Conservation (phyloP, 2,329 filamentous ascomycete genomes). For the Penicillium sp. region DNA sequence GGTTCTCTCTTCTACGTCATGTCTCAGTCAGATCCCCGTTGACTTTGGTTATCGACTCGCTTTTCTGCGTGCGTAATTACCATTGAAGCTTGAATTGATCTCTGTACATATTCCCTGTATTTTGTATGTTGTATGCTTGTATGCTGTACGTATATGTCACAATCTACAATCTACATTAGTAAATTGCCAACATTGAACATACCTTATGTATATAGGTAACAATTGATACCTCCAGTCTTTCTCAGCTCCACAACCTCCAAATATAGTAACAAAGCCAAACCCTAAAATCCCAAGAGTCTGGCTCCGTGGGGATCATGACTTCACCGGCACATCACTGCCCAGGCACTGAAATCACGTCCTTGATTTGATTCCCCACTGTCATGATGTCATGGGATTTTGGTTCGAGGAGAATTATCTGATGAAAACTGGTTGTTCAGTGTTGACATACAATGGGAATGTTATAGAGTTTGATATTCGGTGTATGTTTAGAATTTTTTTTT, state of each 20-base stretch:
- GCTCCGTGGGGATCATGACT: background rate
- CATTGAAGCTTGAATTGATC: background rate
- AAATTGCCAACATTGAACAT: no score
- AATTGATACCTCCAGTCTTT: background rate
- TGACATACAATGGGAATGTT: background rate
- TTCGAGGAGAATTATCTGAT: background rate
- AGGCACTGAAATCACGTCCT: background rate
- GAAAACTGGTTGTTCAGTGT: background rate
- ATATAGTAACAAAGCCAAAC: background rate
- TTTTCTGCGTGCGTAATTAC: background rate
- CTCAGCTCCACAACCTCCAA: background rate
- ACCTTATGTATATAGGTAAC: no score
- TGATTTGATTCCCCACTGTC: background rate
- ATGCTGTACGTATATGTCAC: slow-evolving; percentile 2
- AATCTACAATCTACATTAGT: background rate
- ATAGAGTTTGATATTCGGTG: background rate
- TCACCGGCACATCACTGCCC: background rate
- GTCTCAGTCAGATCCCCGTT: background rate
- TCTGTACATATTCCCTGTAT: slow-evolving; percentile 5
- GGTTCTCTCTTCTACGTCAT: slow-evolving; percentile 2
- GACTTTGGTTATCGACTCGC: background rate
- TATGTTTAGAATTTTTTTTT: slow-evolving; percentile 3
- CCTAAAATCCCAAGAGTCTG: background rate
- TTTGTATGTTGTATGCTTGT: background rate
- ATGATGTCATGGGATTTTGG: background rate